Base-by-base conservation (phyloP, 1,284 basidiomycete species). In the Gymnopus androsaceus region DNA sequence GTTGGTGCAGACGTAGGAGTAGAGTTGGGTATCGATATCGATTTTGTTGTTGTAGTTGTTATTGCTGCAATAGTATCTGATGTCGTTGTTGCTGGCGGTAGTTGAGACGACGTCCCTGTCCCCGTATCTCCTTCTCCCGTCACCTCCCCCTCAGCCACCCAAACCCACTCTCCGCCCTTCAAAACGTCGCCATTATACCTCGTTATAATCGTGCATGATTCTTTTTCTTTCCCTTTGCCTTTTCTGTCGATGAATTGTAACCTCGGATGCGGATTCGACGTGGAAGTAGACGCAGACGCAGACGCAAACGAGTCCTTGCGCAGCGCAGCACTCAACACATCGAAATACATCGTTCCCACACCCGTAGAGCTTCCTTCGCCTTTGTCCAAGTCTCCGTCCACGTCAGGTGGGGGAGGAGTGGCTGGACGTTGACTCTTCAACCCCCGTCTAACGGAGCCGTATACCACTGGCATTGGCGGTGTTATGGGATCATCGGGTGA, bases 171-270 rank as follows among this genome's bases (percentile, higher is more conserved):
- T 57, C 82, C 82, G 23, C 76, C 78, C 11, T 73, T 75, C 23
- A 84, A 70, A 0, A 80, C 76, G 63, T 84, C 79, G 0, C 87
- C 87, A 41, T 80, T 77, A 60, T 76, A 85, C 46, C 87, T 69
- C 4, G 73, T 65, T 48, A 89, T 66, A 38, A 75, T 70, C 67
- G 87, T n/a, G n/a, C n/a, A 84, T 66, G 81, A 84, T 8, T 82
- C 84, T 60, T 84, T 84, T 7, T 75, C 80, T 64, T 86, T 88
- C 5, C 82, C 82, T 58, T 77, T 81, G 14, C 87, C 76, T 54
- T n/a, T n/a, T n/a, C n/a, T n/a, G n/a, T n/a, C 84, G 75, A 53
- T 17, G 12, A 17, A 41, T 23, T 19, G 3, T 23, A 19, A 9
- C n/a, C 34, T 9, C 25, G 21, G 45, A 17, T 19, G 27, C n/a